A percentile compares a stretch with the other conserved stretches of the same genome.
Evolutionary conservation across 139 green algal species (phyloP).

Genomic region (Chlorella sp.): DNA sequence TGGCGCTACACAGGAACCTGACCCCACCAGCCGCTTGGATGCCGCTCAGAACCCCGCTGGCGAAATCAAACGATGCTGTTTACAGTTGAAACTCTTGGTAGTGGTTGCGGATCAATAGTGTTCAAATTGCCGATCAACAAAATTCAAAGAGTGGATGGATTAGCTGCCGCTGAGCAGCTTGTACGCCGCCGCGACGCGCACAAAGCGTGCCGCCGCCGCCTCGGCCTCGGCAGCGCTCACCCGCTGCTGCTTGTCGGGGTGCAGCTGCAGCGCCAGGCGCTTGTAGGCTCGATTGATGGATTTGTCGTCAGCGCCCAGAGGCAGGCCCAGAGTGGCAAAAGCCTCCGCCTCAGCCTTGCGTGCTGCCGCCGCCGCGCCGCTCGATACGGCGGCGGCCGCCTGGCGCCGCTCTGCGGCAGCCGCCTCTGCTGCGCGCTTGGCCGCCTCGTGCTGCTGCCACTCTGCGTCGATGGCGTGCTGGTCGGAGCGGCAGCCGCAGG

Average conservation of each 20-base stretch:
- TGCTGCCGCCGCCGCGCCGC: background rate
- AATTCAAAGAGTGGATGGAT: too few relatives aligned
- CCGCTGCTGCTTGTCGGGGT: slow-evolving; percentile 43
- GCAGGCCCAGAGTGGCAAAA: slow-evolving; percentile 23
- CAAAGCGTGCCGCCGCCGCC: background rate
- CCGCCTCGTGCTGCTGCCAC: background rate
- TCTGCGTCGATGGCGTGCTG: slow-evolving; percentile 27
- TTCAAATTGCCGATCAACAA: too few relatives aligned
- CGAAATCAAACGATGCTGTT: too few relatives aligned
- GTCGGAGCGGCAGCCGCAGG: slow-evolving; percentile 34
- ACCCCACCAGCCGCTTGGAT: too few relatives aligned
- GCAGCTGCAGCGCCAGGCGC: slow-evolving; percentile 26
- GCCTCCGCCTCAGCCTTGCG: slow-evolving; percentile 15
- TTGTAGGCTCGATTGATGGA: slow-evolving; percentile 32
- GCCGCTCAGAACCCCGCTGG: too few relatives aligned
- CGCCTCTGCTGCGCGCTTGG: background rate
- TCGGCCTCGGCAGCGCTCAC: background rate
- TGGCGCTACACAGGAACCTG: too few relatives aligned
- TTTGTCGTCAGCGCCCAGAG: background rate
- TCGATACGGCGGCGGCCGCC: background rate
- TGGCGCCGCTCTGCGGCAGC: background rate
- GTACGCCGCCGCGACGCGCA: slow-evolving; percentile 15
- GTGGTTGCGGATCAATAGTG: too few relatives aligned
- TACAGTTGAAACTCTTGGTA: too few relatives aligned
- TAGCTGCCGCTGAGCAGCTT: slow-evolving; percentile 7